Percentiles rank a stretch among this genome's conserved stretches.
Conservation (phyloP, 305 asterid species). For the Ilex paraguariensis region DNA sequence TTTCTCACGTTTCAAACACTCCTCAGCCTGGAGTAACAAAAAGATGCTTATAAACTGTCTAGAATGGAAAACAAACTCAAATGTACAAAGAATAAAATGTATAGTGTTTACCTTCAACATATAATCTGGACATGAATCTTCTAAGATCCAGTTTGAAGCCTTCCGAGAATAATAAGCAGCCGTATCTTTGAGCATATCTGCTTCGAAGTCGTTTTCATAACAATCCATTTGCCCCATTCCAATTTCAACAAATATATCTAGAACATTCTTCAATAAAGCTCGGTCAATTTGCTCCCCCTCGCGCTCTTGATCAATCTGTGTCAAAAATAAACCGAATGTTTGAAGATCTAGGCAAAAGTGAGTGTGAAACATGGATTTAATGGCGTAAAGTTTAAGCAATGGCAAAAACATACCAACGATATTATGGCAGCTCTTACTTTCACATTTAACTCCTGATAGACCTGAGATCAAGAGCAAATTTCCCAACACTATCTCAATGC, state of each 20-base stretch:
- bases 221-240: constrained; percentile 79
- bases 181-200: constrained; percentile 57
- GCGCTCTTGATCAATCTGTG: constrained; percentile 76
- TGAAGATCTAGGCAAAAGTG: constrained; percentile 6
- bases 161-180: constrained; percentile 82
- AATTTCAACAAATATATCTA: constrained; percentile 82
- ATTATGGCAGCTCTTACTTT: constrained; percentile 80
- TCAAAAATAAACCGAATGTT: background rate
- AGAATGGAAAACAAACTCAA: background rate
- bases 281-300: constrained; percentile 85
- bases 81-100: background rate
- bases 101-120: constrained; percentile 51
- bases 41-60: constrained; percentile 11
- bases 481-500: background rate
- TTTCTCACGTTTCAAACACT: constrained; percentile 73
- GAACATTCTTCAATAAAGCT: constrained; percentile 69
- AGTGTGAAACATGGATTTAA: background rate
- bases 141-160: constrained; percentile 86
- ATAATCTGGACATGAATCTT: constrained; percentile 92
- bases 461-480: constrained; percentile 35
- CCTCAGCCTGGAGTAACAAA: constrained; percentile 56
- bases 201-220: constrained; percentile 73
- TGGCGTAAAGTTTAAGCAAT: constrained; percentile 4
- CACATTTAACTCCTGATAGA: constrained; percentile 54
- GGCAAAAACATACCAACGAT: constrained; percentile 47